Percentiles rank a stretch among this genome's conserved stretches.
phyloP scores from a whole-genome alignment of 306 rosid species.

The Medicago ruthenica region DNA sequence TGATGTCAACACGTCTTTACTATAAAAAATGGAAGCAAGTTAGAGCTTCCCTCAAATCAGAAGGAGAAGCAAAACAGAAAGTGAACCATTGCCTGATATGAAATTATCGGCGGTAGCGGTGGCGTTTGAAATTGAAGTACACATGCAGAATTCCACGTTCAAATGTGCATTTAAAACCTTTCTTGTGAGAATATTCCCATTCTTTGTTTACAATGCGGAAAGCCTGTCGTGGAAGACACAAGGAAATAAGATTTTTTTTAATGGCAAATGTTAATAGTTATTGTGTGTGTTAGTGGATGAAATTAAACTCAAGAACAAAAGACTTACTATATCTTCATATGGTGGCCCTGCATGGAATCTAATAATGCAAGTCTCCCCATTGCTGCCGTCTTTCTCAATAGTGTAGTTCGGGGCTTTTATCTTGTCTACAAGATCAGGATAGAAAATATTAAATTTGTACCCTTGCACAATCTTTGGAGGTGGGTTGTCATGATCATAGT shows the following conservation, averaged over 20 bases:
- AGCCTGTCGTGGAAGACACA: slow-evolving; percentile 61
- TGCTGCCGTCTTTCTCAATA: slow-evolving; percentile 92
- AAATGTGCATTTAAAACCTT: slow-evolving; percentile 93
- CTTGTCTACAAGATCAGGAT: slow-evolving; percentile 97
- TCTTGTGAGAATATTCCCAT: slow-evolving; percentile 94
- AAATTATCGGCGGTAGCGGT: slow-evolving; percentile 82
- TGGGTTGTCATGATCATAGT: slow-evolving; percentile 97
- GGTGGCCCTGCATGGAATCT: slow-evolving; percentile 99
- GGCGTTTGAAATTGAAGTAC: slow-evolving; percentile 89
- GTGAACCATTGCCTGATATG: slow-evolving; percentile 8
- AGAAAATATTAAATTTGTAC: slow-evolving; percentile 88
- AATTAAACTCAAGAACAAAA: slow-evolving; percentile 23
- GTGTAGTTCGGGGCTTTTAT: slow-evolving; percentile 82
- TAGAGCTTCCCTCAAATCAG: slow-evolving; percentile 8
- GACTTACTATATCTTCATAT: slow-evolving; percentile 88
- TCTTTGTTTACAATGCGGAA: slow-evolving; percentile 95
- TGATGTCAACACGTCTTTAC: background rate
- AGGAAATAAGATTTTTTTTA: slow-evolving; percentile 17
- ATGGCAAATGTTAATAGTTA: background rate
- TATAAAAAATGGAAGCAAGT: slow-evolving; percentile 1
- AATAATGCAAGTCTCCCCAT: slow-evolving; percentile 90
- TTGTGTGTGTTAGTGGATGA: background rate
- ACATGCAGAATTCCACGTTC: slow-evolving; percentile 96
- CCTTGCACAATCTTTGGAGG: slow-evolving; percentile 99
- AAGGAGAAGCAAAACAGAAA: slow-evolving; percentile 15